Evolutionary conservation across 2,329 filamentous ascomycete genomes (phyloP).

Genomic region (Stemphylium beticola): DNA sequence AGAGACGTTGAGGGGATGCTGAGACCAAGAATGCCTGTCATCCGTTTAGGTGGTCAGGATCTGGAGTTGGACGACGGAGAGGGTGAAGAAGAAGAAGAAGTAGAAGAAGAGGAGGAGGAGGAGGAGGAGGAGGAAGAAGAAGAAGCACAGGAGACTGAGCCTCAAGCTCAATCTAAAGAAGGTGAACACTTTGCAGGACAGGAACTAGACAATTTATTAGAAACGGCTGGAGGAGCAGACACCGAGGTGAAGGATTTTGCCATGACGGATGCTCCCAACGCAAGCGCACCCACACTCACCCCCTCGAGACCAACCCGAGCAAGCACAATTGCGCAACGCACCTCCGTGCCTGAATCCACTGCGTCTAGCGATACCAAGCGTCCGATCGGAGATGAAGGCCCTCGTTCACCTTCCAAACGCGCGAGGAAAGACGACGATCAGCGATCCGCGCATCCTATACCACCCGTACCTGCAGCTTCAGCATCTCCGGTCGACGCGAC

Average conservation of each 20-base stretch:
- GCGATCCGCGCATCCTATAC: conserved; percentile 3
- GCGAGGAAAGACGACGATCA: conserved; percentile 25
- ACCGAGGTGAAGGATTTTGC: conserved; percentile 19
- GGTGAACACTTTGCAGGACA: conserved; percentile 52
- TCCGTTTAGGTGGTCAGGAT: conserved; percentile 36
- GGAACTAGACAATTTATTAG: conserved; percentile 33
- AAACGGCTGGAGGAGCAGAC: conserved; percentile 22
- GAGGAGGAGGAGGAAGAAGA: conserved; percentile 56
- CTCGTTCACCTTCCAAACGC: conserved; percentile 40
- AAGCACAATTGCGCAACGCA: background rate
- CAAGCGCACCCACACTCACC: background rate
- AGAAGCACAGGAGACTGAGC: background rate
- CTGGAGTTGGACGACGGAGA: conserved; percentile 31
- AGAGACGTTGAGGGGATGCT: conserved; percentile 75
- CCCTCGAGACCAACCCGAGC: background rate
- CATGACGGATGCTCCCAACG: conserved; percentile 18
- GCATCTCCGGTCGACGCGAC: background rate
- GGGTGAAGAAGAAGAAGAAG: conserved; percentile 27
- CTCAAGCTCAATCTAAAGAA: background rate
- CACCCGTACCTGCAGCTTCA: conserved; percentile 3
- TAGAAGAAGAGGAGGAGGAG: conserved; percentile 20
- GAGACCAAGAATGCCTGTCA: conserved; percentile 55
- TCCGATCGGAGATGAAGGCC: conserved; percentile 25
- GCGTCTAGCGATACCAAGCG: conserved; percentile 28
- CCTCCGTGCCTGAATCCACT: background rate